Conservation (phyloP, 2,329 filamentous ascomycete species). For the Falciphora oryzae region DNA sequence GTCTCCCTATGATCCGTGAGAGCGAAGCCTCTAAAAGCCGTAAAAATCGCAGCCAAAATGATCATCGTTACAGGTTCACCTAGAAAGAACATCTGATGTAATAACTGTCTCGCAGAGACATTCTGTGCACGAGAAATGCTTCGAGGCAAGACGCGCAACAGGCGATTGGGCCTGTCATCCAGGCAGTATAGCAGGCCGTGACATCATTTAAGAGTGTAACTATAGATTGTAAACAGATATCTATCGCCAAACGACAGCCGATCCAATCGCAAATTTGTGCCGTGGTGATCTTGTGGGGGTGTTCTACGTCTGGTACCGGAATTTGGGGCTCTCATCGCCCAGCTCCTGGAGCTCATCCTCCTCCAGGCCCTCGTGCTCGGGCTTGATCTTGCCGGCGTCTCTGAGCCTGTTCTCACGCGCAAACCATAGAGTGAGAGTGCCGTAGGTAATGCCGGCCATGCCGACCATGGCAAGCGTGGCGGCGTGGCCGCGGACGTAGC, state of each 20-base stretch:
- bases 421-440: conserved; percentile 49
- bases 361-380: conserved; percentile 33
- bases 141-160: too few relatives aligned
- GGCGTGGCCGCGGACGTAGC: conserved; percentile 57
- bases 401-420: conserved; percentile 40
- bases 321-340: conserved; percentile 47
- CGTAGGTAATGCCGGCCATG: conserved; percentile 47
- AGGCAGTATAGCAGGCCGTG: too few relatives aligned
- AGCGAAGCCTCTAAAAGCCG: background rate
- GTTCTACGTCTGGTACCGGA: conserved; percentile 27
- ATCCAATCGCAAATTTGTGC: background rate
- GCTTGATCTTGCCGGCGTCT: conserved; percentile 30
- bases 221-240: background rate
- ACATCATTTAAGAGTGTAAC: too few relatives aligned
- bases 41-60: too few relatives aligned
- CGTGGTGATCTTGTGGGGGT: too few relatives aligned
- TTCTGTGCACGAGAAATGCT: too few relatives aligned
- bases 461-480: conserved; percentile 54
- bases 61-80: too few relatives aligned
- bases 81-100: too few relatives aligned
- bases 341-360: conserved; percentile 45
- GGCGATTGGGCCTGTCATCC: too few relatives aligned
- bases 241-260: background rate
- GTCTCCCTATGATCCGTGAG: conserved; percentile 12
- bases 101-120: too few relatives aligned